Evolutionary conservation across 2,329 filamentous ascomycete genomes (phyloP), one percentile per base, ranked within the genome.

Genomic region (Cryoendolithus antarcticus): DNA sequence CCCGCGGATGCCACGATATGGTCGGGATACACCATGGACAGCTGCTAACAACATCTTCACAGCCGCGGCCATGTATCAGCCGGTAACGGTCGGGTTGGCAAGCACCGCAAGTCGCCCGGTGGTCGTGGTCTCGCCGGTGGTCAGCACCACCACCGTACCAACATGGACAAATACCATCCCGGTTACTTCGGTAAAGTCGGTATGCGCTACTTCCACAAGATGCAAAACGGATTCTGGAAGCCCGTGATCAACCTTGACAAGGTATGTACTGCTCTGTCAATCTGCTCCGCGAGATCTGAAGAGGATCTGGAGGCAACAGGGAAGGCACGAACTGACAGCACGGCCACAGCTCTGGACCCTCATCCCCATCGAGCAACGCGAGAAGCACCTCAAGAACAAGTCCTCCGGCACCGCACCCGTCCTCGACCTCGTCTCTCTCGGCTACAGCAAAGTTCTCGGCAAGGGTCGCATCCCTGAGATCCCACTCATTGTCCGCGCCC

Each of bases 211-310:
- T 95, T 94, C 84, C 89, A 96, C 78, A 88, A 91, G 72, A 80
- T 85, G 63, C 76, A 80, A 62, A 89, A 89, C 76, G 82, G 93
- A 65, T 86, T 89, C 77, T 98, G 89, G 91, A 95, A 94, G 75
- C 91, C 91, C 54, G 77, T 86, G 58, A 82, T 98, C 81, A 98
- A 98, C 77, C 74, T 98, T 59, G 91, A 96, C 72, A 98, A 96
- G 83, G 83, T 89, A 69, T 35, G 50, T 43, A 27, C 9, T 6
- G 11, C 15, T n/a, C n/a, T n/a, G n/a, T n/a, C n/a, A n/a, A n/a
- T n/a, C n/a, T n/a, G n/a, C n/a, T n/a, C n/a, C n/a, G n/a, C n/a
- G n/a, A n/a, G n/a, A n/a, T n/a, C n/a, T n/a, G n/a, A n/a, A n/a
- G n/a, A n/a, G n/a, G n/a, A n/a, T n/a, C n/a, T n/a, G n/a, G n/a